Base-by-base conservation (phyloP, 139 green algal species). In the Desmodesmus armatus region DNA sequence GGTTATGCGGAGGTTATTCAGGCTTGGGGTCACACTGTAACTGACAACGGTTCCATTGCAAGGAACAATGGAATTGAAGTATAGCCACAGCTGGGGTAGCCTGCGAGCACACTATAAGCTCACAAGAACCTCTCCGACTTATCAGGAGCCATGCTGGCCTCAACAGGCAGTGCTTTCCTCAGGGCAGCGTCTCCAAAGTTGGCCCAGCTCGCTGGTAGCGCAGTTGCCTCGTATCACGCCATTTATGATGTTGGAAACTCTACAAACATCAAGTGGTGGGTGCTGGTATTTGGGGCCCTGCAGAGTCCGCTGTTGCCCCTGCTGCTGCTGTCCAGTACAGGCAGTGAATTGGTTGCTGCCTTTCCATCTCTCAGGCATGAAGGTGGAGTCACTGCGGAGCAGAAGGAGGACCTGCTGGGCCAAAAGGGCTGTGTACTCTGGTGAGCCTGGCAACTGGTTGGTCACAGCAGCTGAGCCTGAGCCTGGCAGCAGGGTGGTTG, bases 181-280 rank as follows among this genome's bases (percentile, higher is more conserved):
- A 31, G 67, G 37, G 67, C 67, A 51, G 35, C 35, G 41, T 19
- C 67, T 75, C 31, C 63, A 41, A 55, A 55, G 47, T 13, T 55
- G 13, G n/a, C n/a, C 47, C 47, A 55, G 47, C 47, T 21, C 9
- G 67, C 33, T 75, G 67, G 31, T n/a, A 19, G 40, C 17, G 35
- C 67, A 13, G 67, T 37, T 25, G 29, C 63, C 29, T 72, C 63
- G 43, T 84, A 84, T 71, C 62, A 84, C 25, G 31, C 78, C 23
- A 66, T 66, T 31, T 84, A 84, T 21, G 78, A 84, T 37, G 62
- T 84, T 33, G 78, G 76, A 53, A 82, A 72, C 7, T 94, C 93
- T 5, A 98, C 94, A 3, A 98, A 98, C 90, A 98, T 98, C 85
- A 96, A 96, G 85, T 98, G 95, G 92, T n/a, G n/a, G n/a, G n/a